Base-by-base conservation (phyloP, 768 basidiomycete species). In the Phallus indusiatus region DNA sequence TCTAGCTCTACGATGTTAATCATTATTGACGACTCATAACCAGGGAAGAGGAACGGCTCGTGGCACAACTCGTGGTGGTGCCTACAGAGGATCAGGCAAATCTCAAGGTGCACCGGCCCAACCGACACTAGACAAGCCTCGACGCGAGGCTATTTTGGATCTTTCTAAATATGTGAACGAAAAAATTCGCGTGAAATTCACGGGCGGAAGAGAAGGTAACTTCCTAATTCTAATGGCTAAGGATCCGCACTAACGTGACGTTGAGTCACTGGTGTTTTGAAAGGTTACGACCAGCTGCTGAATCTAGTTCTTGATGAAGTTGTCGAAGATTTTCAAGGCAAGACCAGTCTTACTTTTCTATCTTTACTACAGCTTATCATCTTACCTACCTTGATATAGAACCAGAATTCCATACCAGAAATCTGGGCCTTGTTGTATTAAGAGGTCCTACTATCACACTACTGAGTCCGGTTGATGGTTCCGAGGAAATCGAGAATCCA, bases 231-330 rank as follows among this genome's bases (percentile, higher is more conserved):
- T 37, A 36, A 47, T 53, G 55, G 60, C 60, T 62, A 58, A 53
- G 35, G 35, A 42, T n/a, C 12, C 9, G 12, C n/a, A 53, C 20
- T 61, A 17, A 20, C 34, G 46, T 35, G 18, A 28, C 16, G 17
- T 35, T 54, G 20, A 97, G 95, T 97, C 55, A 88, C 83, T 8
- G 96, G 96, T 2, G 80, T 89, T 17, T 73, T 99, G 62, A 99
- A 99, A 73, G 96, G 96, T 22, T 98, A 84, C 67, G 96, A 98
- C 73, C 94, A 97, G 65, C 77, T 98, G 42, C 80, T 98, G 59
- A 98, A 99, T 71, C 85, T 99, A 57, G 96, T 99, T 53, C 81
- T 99, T 53, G 96, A 99, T 71, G 91, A 96, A 61, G 93, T 98
- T 6, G 81, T 86, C 66, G 96, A 99, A 72, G 80, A 88, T 42